A percentile compares a stretch with the other conserved stretches of the same genome.
Evolutionary conservation across 345 rosid genomes (phyloP).

Genomic region (Aquilaria yunnanensis): DNA sequence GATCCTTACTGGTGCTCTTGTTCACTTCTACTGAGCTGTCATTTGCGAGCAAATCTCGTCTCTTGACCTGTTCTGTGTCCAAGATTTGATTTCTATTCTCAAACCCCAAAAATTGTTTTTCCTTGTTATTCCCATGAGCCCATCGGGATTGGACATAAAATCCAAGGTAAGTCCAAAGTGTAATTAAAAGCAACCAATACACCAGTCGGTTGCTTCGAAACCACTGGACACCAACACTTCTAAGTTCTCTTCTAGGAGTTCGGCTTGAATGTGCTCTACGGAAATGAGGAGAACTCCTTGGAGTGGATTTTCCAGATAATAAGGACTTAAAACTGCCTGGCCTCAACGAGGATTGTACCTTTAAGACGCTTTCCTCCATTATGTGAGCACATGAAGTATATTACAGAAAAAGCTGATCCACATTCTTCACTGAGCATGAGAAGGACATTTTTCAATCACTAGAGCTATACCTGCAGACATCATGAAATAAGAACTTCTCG

Average conservation of each 20-base stretch:
- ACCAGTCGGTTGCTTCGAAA: slow-evolving; percentile 72
- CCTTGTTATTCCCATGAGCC: slow-evolving; percentile 86
- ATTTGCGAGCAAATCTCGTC: slow-evolving; percentile 47
- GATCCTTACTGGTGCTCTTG: slow-evolving; percentile 30
- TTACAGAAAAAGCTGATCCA: slow-evolving; percentile 8
- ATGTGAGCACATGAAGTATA: slow-evolving; percentile 8
- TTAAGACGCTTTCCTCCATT: slow-evolving; percentile 56
- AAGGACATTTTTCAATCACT: neutral
- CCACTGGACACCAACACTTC: slow-evolving; percentile 52
- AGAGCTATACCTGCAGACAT: slow-evolving; percentile 1
- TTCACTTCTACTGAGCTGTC: slow-evolving; percentile 32
- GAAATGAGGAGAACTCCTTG: slow-evolving; percentile 62
- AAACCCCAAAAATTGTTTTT: slow-evolving; percentile 63
- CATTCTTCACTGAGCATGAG: slow-evolving; percentile 4
- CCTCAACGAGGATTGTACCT: slow-evolving; percentile 46
- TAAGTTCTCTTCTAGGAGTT: slow-evolving; percentile 81
- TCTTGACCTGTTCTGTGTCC: slow-evolving; percentile 28
- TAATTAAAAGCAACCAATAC: slow-evolving; percentile 90
- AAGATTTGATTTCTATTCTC: slow-evolving; percentile 33
- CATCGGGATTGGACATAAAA: slow-evolving; percentile 92
- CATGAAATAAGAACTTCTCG: neutral
- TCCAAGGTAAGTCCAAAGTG: slow-evolving; percentile 96
- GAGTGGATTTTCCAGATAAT: slow-evolving; percentile 68
- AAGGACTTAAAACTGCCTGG: slow-evolving; percentile 59
- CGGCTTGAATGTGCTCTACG: slow-evolving; percentile 60